phyloP scores from a whole-genome alignment of 148 eudicot species.

The Camellia japonica region DNA sequence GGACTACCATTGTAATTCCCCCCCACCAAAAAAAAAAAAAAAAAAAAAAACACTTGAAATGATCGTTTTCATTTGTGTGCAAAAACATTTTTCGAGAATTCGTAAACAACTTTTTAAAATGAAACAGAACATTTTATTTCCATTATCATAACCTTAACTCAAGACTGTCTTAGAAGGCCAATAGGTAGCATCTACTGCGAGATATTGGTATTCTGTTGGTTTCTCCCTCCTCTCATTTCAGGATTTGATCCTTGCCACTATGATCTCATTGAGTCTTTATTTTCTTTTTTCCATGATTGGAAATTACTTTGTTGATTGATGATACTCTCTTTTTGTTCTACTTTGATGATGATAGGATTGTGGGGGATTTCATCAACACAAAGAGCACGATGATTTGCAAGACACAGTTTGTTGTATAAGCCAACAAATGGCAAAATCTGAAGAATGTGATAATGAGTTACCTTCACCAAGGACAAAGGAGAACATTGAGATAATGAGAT shows the following conservation, averaged over 20 bases:
- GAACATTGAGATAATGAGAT: neutral
- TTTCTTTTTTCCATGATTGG: neutral
- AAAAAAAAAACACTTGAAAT: too few relatives aligned
- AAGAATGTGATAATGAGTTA: conserved; percentile 14
- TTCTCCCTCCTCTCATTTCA: neutral
- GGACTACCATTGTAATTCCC: too few relatives aligned
- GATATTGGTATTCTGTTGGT: neutral
- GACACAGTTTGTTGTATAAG: neutral
- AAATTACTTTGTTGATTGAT: neutral
- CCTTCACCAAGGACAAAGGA: conserved; percentile 1
- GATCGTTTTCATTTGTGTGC: too few relatives aligned
- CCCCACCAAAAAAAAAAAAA: too few relatives aligned
- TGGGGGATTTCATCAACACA: neutral
- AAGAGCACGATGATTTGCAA: neutral
- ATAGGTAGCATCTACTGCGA: neutral
- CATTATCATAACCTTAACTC: neutral
- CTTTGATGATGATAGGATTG: conserved; percentile 14
- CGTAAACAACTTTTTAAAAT: neutral
- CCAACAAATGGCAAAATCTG: conserved; percentile 16
- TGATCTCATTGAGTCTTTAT: neutral
- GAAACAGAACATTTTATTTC: neutral
- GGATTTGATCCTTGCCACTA: neutral
- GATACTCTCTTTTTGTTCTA: neutral
- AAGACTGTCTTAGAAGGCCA: neutral
- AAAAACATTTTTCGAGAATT: too few relatives aligned